phyloP scores from a whole-genome alignment of 805 yeast genomes.

The Priceomyces carsonii region DNA sequence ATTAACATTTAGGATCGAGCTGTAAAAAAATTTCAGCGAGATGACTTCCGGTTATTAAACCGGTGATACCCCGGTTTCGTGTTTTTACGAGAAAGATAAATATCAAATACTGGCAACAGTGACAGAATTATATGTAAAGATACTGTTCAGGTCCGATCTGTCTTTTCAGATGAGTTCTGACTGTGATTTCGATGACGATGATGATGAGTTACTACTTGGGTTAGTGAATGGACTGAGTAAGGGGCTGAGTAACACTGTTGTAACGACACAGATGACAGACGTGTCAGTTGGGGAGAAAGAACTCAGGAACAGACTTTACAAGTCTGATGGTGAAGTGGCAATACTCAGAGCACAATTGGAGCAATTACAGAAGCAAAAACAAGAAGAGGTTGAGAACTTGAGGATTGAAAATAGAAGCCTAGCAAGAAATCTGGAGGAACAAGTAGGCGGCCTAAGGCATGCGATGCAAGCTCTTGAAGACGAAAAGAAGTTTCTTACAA shows the following conservation, averaged over 20 bases:
- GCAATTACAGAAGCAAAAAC: conserved; percentile 42
- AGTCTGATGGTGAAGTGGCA: conserved; percentile 79
- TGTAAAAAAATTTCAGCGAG: too few relatives aligned
- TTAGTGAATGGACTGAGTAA: conserved; percentile 34
- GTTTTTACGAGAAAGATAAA: too few relatives aligned
- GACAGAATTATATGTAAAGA: too few relatives aligned
- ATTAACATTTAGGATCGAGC: too few relatives aligned
- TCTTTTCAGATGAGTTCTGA: conserved; percentile 12
- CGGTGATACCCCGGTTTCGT: too few relatives aligned
- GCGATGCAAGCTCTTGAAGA: conserved; percentile 41
- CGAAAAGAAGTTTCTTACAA: conserved; percentile 41
- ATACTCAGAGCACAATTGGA: conserved; percentile 67
- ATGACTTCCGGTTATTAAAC: too few relatives aligned
- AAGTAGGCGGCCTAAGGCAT: conserved; percentile 27
- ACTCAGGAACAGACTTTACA: conserved; percentile 33
- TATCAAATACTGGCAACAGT: too few relatives aligned
- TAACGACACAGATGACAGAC: conserved; percentile 4
- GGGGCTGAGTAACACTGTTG: conserved; percentile 10
- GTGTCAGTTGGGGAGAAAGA: conserved; percentile 10
- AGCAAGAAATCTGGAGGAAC: conserved; percentile 28
- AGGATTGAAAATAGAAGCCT: conserved; percentile 15
- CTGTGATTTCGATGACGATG: conserved; percentile 39
- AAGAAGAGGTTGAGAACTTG: conserved; percentile 34
- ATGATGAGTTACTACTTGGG: conserved; percentile 49
- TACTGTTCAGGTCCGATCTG: neutral